These are phyloP conservation scores for Gonapodya prolifera DNA, from an alignment of 192 early-diverging fungal genomes.

Conservation along the genomic window DNA sequence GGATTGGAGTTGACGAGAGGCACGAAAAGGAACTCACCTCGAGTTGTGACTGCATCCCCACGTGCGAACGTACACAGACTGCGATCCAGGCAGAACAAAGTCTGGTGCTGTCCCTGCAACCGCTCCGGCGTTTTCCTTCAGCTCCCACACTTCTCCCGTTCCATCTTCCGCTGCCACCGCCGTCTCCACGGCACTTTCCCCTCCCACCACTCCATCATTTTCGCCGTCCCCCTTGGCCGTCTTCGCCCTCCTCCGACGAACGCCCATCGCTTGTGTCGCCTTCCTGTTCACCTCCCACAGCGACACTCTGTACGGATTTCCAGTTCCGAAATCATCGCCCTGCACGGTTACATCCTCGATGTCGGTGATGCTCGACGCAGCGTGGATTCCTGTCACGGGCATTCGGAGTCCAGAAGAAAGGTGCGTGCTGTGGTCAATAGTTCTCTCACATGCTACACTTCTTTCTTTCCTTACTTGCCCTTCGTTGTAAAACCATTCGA, in stretches of 20 bases:
- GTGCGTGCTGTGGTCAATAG: no score
- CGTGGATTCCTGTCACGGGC: no score
- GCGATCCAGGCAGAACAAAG: neutral
- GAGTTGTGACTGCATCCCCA: constrained; percentile 1
- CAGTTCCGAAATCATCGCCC: neutral
- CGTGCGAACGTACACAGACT: neutral
- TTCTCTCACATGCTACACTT: no score
- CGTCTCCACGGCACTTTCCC: neutral
- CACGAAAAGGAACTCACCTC: no score
- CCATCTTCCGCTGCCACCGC: no score
- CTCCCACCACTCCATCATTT: neutral
- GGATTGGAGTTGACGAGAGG: no score
- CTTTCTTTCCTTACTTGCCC: no score
- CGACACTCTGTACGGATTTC: neutral
- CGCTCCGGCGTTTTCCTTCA: neutral
- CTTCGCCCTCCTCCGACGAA: neutral
- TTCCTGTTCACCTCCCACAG: neutral
- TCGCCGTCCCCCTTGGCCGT: neutral
- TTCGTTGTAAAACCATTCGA: no score
- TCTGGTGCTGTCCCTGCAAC: neutral
- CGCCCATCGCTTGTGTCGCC: neutral
- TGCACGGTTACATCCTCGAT: neutral
- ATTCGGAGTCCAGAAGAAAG: no score
- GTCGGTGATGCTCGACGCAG: no score
- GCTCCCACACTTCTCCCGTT: neutral